These are phyloP conservation scores for Neltuma alba DNA, from an alignment of 306 rosid species.

Conservation along the genomic window DNA sequence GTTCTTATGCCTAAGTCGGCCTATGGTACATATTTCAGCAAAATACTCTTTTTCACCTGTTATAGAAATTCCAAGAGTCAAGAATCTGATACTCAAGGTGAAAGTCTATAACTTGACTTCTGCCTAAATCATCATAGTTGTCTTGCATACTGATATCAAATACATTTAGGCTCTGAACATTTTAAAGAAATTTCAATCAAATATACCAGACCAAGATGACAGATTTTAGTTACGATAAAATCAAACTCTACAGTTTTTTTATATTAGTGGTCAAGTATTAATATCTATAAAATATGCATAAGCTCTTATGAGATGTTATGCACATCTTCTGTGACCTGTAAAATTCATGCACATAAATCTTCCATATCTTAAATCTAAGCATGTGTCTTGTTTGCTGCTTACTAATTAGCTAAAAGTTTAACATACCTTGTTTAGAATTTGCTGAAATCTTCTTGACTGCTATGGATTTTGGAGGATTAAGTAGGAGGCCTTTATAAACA, in stretches of 20 bases:
- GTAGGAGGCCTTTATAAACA: conserved; percentile 56
- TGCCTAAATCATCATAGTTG: too few relatives aligned
- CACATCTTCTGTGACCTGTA: too few relatives aligned
- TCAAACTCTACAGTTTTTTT: background rate
- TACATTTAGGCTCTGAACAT: background rate
- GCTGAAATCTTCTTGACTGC: conserved; percentile 65
- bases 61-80: conserved; percentile 19
- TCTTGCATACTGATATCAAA: background rate
- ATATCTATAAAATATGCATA: too few relatives aligned
- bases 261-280: background rate
- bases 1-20: conserved; percentile 62
- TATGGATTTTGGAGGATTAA: conserved; percentile 37
- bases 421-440: conserved; percentile 60
- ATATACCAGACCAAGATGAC: background rate
- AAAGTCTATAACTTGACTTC: background rate
- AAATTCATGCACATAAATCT: background rate
- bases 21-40: conserved; percentile 67
- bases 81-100: background rate
- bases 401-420: background rate
- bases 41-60: conserved; percentile 64
- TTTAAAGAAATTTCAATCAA: background rate
- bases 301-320: too few relatives aligned
- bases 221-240: background rate
- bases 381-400: background rate
- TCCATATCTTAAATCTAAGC: background rate